Evolutionary conservation across 306 rosid species (phyloP).

Genomic region (Prunus fruticosa): DNA sequence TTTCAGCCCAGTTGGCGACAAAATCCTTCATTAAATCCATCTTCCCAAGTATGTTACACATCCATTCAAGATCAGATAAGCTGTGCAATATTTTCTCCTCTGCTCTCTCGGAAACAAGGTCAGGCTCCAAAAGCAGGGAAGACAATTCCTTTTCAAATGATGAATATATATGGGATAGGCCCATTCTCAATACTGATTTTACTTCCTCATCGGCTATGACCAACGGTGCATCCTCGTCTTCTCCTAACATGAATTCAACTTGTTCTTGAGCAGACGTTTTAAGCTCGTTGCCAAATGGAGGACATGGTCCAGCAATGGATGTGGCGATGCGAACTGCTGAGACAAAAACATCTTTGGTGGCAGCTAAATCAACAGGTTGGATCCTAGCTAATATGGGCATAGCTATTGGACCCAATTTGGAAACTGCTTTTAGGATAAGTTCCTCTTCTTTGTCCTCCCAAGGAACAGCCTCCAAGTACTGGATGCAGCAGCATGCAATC

Average conservation of each 20-base stretch:
- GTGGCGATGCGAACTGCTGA: slow-evolving; percentile 79
- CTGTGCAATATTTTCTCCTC: slow-evolving; percentile 51
- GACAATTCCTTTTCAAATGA: slow-evolving; percentile 59
- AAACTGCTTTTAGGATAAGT: slow-evolving; percentile 26
- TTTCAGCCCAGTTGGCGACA: slow-evolving; percentile 66
- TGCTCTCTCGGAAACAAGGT: slow-evolving; percentile 32
- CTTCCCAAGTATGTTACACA: slow-evolving; percentile 74
- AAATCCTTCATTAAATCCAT: slow-evolving; percentile 82
- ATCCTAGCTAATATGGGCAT: slow-evolving; percentile 38
- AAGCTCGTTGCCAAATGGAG: slow-evolving; percentile 78
- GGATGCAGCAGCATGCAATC: slow-evolving; percentile 23
- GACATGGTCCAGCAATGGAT: slow-evolving; percentile 63
- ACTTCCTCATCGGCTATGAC: slow-evolving; percentile 69
- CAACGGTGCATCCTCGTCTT: slow-evolving; percentile 50
- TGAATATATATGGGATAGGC: slow-evolving; percentile 49
- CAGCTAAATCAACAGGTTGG: slow-evolving; percentile 40
- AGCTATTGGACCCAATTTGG: slow-evolving; percentile 31
- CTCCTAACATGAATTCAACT: slow-evolving; percentile 87
- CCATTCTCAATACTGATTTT: slow-evolving; percentile 51
- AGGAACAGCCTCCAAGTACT: slow-evolving; percentile 37
- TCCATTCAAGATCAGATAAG: slow-evolving; percentile 89
- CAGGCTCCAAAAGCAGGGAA: slow-evolving; percentile 46
- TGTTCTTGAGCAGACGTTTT: slow-evolving; percentile 90
- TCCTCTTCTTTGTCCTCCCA: slow-evolving; percentile 43
- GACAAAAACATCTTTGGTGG: slow-evolving; percentile 74